Evolutionary conservation across 352 stramenopile genomes (phyloP), one percentile per base, ranked within the genome.

Genomic region (Phytophthora hibernalis): DNA sequence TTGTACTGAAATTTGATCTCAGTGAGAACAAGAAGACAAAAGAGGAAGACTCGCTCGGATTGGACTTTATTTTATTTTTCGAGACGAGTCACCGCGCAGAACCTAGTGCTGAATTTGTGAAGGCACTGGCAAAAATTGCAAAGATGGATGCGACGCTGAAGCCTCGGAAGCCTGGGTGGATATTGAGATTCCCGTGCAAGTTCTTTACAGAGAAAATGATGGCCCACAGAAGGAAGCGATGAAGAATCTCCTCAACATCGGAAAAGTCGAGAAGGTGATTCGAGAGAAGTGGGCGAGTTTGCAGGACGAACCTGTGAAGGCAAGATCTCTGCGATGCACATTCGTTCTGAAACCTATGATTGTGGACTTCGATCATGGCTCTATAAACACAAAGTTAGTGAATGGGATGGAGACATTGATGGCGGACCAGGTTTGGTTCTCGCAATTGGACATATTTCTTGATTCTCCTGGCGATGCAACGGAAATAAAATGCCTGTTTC

Each of bases 121-220:
- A 50, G 12, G 24, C 44, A 6, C 18, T 64, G n/a, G 21, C 21
- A 8, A 50, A 43, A 12, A 64, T 64, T 56, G 56, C 56, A 20
- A 18, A 21, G 1, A 10, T 55, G 33, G 20, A 54, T 12, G n/a
- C 2, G 3, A 38, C 13, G 9, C 16, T 54, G 16, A 28, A 54
- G 7, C 2, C 5, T 18, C 2, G 16, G 1, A n/a, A 33, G 1
- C 10, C 40, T 52, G 54, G 54, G 43, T 62, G 16, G 33, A 56
- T 11, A 38, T 64, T 48, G 21, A 26, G 16, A 64, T 64, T 12
- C 56, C 45, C 1, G 33, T 64, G 11, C 44, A 18, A 44, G 38
- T 47, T 2, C 5, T 49, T 7, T 43, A 43, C 54, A 33, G 1
- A 18, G 28, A 8, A 7, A 20, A 3, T 43, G 26, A 54, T 11